Evolutionary conservation across 2,329 filamentous ascomycete genomes (phyloP).

Genomic region (Ophiosphaerella korrae): DNA sequence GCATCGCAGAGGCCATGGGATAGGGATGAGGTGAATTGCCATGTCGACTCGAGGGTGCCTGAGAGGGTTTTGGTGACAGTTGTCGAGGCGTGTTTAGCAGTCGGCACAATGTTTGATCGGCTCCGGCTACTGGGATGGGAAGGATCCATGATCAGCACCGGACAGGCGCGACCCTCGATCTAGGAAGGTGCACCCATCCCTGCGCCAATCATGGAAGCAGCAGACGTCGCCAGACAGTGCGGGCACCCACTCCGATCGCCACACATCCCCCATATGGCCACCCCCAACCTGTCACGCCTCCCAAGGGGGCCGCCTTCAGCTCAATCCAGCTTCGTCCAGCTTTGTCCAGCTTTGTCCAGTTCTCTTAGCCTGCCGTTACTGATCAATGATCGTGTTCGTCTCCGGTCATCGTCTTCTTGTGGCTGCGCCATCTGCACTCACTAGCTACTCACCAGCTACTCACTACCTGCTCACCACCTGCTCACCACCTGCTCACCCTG

Average conservation of each 20-base stretch:
- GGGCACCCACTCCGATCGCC: no score
- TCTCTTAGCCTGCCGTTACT: no score
- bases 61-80: no score
- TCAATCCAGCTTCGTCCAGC: not conserved
- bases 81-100: constrained; percentile 16
- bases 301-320: not conserved
- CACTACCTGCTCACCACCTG: no score
- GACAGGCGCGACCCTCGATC: constrained; percentile 25
- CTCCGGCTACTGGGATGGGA: constrained; percentile 34
- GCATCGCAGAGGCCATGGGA: no score
- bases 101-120: constrained; percentile 34
- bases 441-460: no score
- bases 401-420: not conserved
- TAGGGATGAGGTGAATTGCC: no score
- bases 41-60: no score
- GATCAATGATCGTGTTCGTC: no score
- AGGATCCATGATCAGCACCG: constrained; percentile 13
- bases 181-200: constrained; percentile 31
- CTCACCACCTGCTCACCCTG: not conserved
- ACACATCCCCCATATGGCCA: constrained; percentile 31
- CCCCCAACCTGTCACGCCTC: constrained; percentile 1
- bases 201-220: constrained; percentile 35
- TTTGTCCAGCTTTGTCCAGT: not conserved
- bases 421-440: not conserved
- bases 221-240: constrained; percentile 22